Percentiles rank a stretch among this genome's conserved stretches.
These are phyloP conservation scores for Hyparrhenia diplandra DNA, from an alignment of 176 grass and related monocot species.

Conservation along the genomic window DNA sequence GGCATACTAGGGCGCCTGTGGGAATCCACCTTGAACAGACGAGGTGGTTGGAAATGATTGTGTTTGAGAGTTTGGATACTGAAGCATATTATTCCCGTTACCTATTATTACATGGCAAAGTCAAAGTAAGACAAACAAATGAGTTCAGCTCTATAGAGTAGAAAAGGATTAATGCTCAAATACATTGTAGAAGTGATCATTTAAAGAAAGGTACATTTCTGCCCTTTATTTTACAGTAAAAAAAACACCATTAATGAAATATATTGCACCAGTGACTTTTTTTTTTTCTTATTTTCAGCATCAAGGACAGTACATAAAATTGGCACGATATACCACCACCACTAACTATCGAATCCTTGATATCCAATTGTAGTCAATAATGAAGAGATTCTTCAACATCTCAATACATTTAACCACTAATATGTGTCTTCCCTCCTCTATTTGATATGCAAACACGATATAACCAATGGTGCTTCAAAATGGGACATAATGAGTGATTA, in stretches of 20 bases:
- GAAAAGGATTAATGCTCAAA: not conserved
- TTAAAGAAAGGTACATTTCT: not conserved
- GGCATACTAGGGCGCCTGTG: conserved; percentile 31
- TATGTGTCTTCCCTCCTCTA: not conserved
- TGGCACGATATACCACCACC: not conserved
- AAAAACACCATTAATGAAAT: not conserved
- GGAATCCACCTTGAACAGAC: conserved; percentile 68
- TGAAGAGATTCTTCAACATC: not conserved
- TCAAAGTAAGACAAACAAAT: conserved; percentile 22
- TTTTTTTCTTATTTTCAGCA: not conserved
- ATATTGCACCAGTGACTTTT: not conserved
- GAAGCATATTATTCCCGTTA: conserved; percentile 43
- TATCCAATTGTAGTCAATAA: not conserved
- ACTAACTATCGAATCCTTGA: not conserved
- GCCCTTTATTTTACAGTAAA: not conserved
- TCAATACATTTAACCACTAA: not conserved
- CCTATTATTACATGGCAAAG: conserved; percentile 43
- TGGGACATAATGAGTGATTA: not conserved
- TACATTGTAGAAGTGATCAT: not conserved
- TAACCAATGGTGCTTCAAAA: not conserved
- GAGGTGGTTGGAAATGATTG: conserved; percentile 31
- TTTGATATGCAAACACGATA: not conserved
- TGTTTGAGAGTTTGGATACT: conserved; percentile 40
- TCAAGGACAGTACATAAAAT: not conserved
- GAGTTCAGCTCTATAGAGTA: not conserved